Evolutionary conservation across 305 asterid genomes (phyloP).

Genomic region (Striga hermonthica): DNA sequence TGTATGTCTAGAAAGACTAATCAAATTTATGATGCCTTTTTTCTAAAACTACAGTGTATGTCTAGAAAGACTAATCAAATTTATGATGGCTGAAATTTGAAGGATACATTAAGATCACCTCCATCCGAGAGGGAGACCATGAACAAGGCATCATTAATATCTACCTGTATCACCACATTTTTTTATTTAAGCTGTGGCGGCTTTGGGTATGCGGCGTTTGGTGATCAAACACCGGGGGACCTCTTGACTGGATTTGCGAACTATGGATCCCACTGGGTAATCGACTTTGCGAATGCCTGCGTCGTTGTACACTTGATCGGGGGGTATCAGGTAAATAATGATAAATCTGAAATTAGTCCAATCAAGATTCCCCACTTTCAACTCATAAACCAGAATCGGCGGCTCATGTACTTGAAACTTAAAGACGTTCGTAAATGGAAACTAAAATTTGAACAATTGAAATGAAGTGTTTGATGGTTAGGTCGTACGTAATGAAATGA

Average conservation of each 20-base stretch:
- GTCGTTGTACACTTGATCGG: constrained; percentile 67
- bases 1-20: neutral
- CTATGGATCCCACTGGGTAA: constrained; percentile 66
- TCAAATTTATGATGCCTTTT: too few species aligned
- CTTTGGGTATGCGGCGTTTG: constrained; percentile 77
- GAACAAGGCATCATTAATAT: constrained; percentile 59
- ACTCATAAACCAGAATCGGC: neutral
- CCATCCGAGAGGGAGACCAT: constrained; percentile 63
- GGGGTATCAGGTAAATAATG: constrained; percentile 60
- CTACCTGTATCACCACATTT: constrained; percentile 54
- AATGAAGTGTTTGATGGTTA: too few species aligned
- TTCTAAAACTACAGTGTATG: neutral
- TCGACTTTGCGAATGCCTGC: constrained; percentile 63
- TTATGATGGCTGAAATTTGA: constrained; percentile 3
- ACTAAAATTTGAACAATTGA: too few species aligned
- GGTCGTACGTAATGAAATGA: too few species aligned
- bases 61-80: neutral
- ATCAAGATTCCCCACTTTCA: neutral
- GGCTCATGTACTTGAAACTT: too few species aligned
- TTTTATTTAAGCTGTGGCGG: constrained; percentile 69
- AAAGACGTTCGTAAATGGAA: too few species aligned
- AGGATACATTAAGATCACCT: constrained; percentile 77
- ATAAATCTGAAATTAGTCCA: neutral
- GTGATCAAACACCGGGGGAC: constrained; percentile 68
- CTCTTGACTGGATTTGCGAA: constrained; percentile 60